Evolutionary conservation across 139 green algal genomes (phyloP).

Genomic region (Chlorella sp.): DNA sequence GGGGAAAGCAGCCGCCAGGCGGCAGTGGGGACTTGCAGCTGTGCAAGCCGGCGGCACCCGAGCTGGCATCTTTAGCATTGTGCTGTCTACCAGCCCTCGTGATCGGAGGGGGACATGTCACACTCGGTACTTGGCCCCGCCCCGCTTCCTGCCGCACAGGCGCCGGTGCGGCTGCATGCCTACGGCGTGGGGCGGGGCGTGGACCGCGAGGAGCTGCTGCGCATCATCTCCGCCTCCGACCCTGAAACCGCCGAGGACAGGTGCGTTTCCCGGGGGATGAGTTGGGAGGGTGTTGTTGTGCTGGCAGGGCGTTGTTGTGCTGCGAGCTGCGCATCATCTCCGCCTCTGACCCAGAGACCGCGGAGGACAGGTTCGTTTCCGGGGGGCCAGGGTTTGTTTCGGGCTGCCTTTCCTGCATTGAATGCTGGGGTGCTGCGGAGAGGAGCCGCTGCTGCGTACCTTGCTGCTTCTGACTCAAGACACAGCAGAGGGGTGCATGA

Average conservation of each 20-base stretch:
- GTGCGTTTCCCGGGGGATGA: background rate
- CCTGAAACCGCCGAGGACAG: background rate
- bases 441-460: too few species aligned
- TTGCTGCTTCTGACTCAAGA: too few species aligned
- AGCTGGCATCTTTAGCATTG: too few species aligned
- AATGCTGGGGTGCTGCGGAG: too few species aligned
- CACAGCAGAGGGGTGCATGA: too few species aligned
- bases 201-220: conserved; percentile 64
- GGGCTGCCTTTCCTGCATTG: background rate
- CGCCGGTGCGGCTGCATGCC: conserved; percentile 56
- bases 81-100: too few species aligned
- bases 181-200: conserved; percentile 82
- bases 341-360: background rate
- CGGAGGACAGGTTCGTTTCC: background rate
- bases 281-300: background rate
- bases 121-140: too few species aligned
- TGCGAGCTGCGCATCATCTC: conserved; percentile 54
- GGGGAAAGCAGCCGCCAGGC: too few species aligned
- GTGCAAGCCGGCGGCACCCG: too few species aligned
- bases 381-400: background rate
- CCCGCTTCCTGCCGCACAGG: too few species aligned
- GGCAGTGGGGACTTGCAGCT: too few species aligned
- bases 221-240: conserved; percentile 46
- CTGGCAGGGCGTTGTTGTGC: background rate
- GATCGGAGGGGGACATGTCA: too few species aligned